Percentiles rank a stretch among this genome's conserved stretches.
These are phyloP conservation scores for Thermothelomyces thermophilus DNA, from an alignment of 2,329 filamentous ascomycete genomes.

Conservation along the genomic window DNA sequence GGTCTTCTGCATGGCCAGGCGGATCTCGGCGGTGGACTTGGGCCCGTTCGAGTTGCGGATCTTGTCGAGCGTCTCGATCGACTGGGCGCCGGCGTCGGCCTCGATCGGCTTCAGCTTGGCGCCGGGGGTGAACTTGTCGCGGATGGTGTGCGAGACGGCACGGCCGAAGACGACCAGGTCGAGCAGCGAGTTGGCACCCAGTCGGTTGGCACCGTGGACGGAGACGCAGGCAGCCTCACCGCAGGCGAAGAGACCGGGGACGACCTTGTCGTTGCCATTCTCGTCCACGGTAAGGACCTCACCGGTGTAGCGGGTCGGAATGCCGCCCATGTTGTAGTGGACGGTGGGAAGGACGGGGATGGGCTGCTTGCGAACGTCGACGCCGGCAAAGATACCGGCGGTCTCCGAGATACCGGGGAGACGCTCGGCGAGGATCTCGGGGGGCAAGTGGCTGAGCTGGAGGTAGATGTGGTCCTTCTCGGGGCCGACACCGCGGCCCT, in stretches of 20 bases:
- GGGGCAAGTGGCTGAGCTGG: constrained; percentile 88
- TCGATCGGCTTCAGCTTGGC: constrained; percentile 70
- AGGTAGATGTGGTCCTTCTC: constrained; percentile 99
- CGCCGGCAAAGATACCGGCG: constrained; percentile 91
- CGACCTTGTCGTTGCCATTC: constrained; percentile 81
- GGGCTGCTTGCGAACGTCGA: constrained; percentile 94
- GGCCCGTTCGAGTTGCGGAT: constrained; percentile 77
- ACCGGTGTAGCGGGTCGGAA: constrained; percentile 94
- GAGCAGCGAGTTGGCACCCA: constrained; percentile 95
- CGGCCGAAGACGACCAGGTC: constrained; percentile 97
- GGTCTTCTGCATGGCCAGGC: constrained; percentile 90
- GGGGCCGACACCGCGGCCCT: constrained; percentile 91
- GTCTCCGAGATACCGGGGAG: constrained; percentile 98
- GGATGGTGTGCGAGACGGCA: constrained; percentile 94
- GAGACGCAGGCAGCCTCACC: constrained; percentile 97
- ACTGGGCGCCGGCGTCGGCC: constrained; percentile 81
- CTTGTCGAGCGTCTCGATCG: constrained; percentile 79
- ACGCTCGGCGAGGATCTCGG: constrained; percentile 90
- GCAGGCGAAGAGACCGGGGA: constrained; percentile 91
- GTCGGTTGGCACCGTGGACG: constrained; percentile 94
- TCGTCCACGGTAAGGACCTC: constrained; percentile 88
- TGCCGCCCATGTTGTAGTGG: constrained; percentile 99
- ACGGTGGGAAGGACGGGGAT: constrained; percentile 95
- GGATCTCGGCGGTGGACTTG: constrained; percentile 82
- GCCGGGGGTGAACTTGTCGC: constrained; percentile 85